Conservation (phyloP, 495 filamentous ascomycete genomes). For the Penicillium flavigenum region DNA sequence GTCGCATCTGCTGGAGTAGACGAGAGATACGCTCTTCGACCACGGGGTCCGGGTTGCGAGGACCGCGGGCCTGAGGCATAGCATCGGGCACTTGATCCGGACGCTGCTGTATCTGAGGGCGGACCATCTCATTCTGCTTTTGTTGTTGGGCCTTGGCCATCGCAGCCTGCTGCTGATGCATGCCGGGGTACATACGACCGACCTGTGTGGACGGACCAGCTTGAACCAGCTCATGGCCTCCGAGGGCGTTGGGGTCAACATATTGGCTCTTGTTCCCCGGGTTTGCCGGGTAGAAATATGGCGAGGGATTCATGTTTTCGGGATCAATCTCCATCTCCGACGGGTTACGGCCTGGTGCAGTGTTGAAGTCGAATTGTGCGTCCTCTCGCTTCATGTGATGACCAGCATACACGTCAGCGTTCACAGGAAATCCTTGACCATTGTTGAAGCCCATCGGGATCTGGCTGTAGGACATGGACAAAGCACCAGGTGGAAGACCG, state of each 20-base stretch:
- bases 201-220: conserved; percentile 53
- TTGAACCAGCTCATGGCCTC: conserved; percentile 52
- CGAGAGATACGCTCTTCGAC: conserved; percentile 85
- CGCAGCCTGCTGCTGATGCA: conserved; percentile 87
- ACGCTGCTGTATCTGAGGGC: conserved; percentile 53
- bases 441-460: conserved; percentile 53
- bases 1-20: conserved; percentile 78
- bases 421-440: conserved; percentile 46
- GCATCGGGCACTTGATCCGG: conserved; percentile 31
- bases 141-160: conserved; percentile 71
- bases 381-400: conserved; percentile 54
- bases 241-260: conserved; percentile 70
- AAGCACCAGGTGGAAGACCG: conserved; percentile 74
- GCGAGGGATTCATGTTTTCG: conserved; percentile 63
- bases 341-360: conserved; percentile 47
- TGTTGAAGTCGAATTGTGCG: conserved; percentile 53
- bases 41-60: conserved; percentile 60
- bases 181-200: conserved; percentile 79
- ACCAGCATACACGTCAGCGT: conserved; percentile 46
- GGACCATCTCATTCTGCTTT: conserved; percentile 64
- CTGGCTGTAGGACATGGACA: conserved; percentile 68
- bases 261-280: conserved; percentile 48
- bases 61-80: conserved; percentile 40
- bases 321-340: conserved; percentile 57
- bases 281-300: conserved; percentile 45